Percentiles rank a stretch among this genome's conserved stretches.
Conservation (phyloP, 257 asterid species). For the Gynochthodes officinalis region DNA sequence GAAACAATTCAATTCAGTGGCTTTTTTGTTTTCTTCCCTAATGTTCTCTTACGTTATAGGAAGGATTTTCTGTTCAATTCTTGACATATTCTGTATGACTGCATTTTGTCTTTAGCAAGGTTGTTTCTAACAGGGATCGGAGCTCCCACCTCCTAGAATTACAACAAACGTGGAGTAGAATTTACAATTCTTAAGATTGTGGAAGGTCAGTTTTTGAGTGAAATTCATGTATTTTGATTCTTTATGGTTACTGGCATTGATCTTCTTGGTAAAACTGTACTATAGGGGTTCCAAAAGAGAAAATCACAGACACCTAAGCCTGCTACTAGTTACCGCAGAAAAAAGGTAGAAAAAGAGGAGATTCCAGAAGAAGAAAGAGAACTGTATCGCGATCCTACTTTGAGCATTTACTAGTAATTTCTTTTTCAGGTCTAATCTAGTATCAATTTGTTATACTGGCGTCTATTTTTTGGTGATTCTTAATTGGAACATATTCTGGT, state of each 20-base stretch:
- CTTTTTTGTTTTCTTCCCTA: background rate
- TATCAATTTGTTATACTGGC: constrained; percentile 17
- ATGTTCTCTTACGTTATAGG: background rate
- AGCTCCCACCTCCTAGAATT: no score
- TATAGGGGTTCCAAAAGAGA: constrained; percentile 70
- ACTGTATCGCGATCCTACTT: no score
- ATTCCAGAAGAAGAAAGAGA: no score
- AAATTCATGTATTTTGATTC: constrained; percentile 2
- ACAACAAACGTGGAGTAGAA: no score
- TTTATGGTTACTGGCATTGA: constrained; percentile 17
- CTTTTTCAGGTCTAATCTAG: constrained; percentile 27
- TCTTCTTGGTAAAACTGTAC: constrained; percentile 5
- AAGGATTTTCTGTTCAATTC: no score
- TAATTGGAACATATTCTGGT: no score
- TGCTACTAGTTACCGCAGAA: constrained; percentile 77
- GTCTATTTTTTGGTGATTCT: constrained; percentile 13
- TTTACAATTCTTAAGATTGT: no score
- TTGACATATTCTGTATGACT: background rate
- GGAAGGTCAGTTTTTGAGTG: no score
- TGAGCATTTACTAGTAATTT: constrained; percentile 65
- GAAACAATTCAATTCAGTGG: no score
- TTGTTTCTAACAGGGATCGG: constrained; percentile 46
- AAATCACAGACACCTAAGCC: constrained; percentile 63
- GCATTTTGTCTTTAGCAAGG: constrained; percentile 11
- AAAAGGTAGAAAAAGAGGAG: constrained; percentile 78